Evolutionary conservation across 2,329 filamentous ascomycete species (phyloP).

Genomic region (Pseudogymnoascus pannorum): DNA sequence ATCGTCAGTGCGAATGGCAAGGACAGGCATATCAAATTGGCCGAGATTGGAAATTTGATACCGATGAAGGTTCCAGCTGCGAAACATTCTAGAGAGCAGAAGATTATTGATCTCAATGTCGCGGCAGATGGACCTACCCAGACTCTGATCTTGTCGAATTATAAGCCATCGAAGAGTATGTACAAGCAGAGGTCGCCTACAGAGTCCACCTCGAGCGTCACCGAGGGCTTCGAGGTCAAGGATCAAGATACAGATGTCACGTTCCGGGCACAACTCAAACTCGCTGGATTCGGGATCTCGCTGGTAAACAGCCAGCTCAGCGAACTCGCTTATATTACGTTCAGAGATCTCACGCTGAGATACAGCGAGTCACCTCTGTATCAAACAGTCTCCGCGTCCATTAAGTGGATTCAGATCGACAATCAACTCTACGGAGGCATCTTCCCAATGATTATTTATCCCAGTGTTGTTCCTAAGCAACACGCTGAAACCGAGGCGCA

Average conservation of each 20-base stretch:
- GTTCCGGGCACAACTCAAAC: conserved; percentile 79
- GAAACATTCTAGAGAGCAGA: conserved; percentile 56
- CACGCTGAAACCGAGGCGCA: conserved; percentile 94
- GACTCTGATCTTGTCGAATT: conserved; percentile 89
- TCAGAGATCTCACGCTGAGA: conserved; percentile 82
- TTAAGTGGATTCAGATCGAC: conserved; percentile 99
- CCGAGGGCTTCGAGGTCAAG: conserved; percentile 82
- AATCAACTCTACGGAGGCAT: conserved; percentile 98
- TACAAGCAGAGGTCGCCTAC: conserved; percentile 59
- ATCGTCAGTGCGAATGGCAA: conserved; percentile 72
- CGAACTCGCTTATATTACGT: conserved; percentile 88
- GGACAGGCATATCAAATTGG: conserved; percentile 86
- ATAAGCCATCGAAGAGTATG: conserved; percentile 84
- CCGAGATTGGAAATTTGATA: conserved; percentile 92
- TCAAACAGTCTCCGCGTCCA: conserved; percentile 80
- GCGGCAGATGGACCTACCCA: conserved; percentile 93
- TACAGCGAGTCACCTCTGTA: conserved; percentile 91
- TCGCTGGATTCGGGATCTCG: conserved; percentile 88
- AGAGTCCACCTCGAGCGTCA: conserved; percentile 43
- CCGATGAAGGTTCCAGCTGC: conserved; percentile 80
- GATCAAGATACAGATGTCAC: conserved; percentile 80
- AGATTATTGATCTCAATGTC: conserved; percentile 95
- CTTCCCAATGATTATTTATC: conserved; percentile 95
- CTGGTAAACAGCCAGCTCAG: conserved; percentile 87
- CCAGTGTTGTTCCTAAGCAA: conserved; percentile 94